A percentile compares a stretch with the other conserved stretches of the same genome.
phyloP scores from a whole-genome alignment of 2,329 filamentous ascomycete species.

The Stemphylium lycopersici region DNA sequence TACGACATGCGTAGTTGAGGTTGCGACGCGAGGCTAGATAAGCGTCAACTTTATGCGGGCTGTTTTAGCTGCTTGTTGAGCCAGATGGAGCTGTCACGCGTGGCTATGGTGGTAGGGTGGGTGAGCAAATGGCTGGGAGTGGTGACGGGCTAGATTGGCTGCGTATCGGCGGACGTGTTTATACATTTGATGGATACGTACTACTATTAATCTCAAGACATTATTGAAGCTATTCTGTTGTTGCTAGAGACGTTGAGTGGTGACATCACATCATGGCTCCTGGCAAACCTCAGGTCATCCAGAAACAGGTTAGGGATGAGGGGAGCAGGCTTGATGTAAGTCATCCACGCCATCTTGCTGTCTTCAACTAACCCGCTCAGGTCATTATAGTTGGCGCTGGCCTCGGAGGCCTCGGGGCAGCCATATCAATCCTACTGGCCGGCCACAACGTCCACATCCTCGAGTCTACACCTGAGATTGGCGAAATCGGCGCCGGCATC shows the following conservation, averaged over 20 bases:
- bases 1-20: background rate
- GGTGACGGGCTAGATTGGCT: conserved; percentile 5
- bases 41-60: conserved; percentile 12
- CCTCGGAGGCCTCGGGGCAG: conserved; percentile 60
- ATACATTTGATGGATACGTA: background rate
- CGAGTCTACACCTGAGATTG: conserved; percentile 55
- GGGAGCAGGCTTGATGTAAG: conserved; percentile 37
- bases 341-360: background rate
- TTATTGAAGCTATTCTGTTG: background rate
- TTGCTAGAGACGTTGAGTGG: background rate
- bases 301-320: conserved; percentile 33
- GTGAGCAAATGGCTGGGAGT: conserved; percentile 27
- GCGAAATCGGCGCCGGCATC: conserved; percentile 59
- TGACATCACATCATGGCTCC: conserved; percentile 38
- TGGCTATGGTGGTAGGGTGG: conserved; percentile 26
- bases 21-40: conserved; percentile 14
- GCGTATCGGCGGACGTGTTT: conserved; percentile 1
- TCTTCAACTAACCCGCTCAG: conserved; percentile 15
- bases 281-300: conserved; percentile 33
- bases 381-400: conserved; percentile 63
- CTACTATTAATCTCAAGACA: no score
- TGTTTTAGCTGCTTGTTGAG: conserved; percentile 9
- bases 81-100: conserved; percentile 14
- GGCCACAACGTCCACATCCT: conserved; percentile 58
- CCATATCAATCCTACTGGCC: conserved; percentile 55